These are phyloP conservation scores for Mycena indigotica DNA, from an alignment of 768 basidiomycete genomes.

Conservation along the genomic window DNA sequence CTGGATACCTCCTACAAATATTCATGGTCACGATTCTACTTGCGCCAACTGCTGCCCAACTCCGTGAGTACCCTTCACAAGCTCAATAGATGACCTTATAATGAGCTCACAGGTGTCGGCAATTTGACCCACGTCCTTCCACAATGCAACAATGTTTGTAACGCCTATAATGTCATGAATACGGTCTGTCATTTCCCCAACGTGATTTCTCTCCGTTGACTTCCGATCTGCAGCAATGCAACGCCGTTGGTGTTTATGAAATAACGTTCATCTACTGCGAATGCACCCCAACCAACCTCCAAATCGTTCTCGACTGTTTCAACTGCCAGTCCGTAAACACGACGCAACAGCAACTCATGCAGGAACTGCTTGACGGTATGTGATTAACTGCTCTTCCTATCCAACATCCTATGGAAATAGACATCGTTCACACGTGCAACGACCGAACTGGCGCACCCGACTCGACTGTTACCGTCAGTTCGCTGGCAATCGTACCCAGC, in stretches of 20 bases:
- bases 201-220: neutral
- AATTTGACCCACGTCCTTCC: slow-evolving; percentile 19
- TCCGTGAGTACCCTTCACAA: neutral
- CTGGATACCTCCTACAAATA: neutral
- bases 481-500: slow-evolving; percentile 13
- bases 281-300: slow-evolving; percentile 20
- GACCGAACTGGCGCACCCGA: slow-evolving; percentile 8
- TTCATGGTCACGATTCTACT: neutral
- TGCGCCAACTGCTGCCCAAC: neutral
- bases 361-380: slow-evolving; percentile 19
- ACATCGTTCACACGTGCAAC: slow-evolving; percentile 18
- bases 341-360: slow-evolving; percentile 14
- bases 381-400: neutral
- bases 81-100: neutral
- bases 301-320: slow-evolving; percentile 19
- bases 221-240: slow-evolving; percentile 9
- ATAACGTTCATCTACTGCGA: slow-evolving; percentile 23
- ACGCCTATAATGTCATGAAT: slow-evolving; percentile 17
- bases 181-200: slow-evolving; percentile 6
- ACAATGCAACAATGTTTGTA: slow-evolving; percentile 12
- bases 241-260: slow-evolving; percentile 17
- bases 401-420: neutral
- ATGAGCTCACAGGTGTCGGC: slow-evolving; percentile 10
- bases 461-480: slow-evolving; percentile 9
- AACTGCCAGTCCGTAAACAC: slow-evolving; percentile 20